Base-by-base conservation (phyloP, 495 filamentous ascomycete genomes). In the Talaromyces thailandensis region DNA sequence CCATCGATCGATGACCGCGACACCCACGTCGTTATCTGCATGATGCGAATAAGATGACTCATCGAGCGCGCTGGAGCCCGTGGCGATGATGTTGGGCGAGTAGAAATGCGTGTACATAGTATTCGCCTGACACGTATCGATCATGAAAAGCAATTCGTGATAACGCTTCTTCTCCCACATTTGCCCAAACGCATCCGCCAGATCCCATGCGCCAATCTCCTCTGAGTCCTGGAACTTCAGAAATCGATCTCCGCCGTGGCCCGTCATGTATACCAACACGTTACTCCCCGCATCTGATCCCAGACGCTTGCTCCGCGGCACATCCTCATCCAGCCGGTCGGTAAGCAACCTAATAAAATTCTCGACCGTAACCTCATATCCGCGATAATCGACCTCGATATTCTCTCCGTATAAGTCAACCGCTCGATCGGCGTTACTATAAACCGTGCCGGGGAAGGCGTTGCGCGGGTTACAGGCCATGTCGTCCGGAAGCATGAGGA, bases 161-260 rank as follows among this genome's bases (percentile, higher is more conserved):
- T 82, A 93, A 76, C 94, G 83, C 78, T 93, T 92, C 86, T 98
- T 98, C 79, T 98, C 95, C 91, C 93, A 97, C 94, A 98, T 98
- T 82, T 98, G 94, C 74, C 93, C 93, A 73, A 98, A 98, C 12
- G 95, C 94, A 78, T 98, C 90, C 26, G 94, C 94, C 58, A 98
- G 76, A 79, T 98, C 94, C 75, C 93, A 97, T 0, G 91, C 90
- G 62, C 91, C 92, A 55, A 98, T 97, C 75, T 98, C 94, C 76
- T 98, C 94, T 26, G 91, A 88, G 64, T 98, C 94, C 71, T 98
- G 94, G 73, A 98, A 98, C 72, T 98, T 98, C 62, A 98, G 75
- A 70, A 98, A 98, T 73, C 96, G 92, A 69, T 97, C 96, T n/a
- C 94, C 94, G 21, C 94, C 94, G 68, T 98, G 94, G 4, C 94